Evolutionary conservation across 495 filamentous ascomycete genomes (phyloP).

Genomic region (Lophium mytilinum): DNA sequence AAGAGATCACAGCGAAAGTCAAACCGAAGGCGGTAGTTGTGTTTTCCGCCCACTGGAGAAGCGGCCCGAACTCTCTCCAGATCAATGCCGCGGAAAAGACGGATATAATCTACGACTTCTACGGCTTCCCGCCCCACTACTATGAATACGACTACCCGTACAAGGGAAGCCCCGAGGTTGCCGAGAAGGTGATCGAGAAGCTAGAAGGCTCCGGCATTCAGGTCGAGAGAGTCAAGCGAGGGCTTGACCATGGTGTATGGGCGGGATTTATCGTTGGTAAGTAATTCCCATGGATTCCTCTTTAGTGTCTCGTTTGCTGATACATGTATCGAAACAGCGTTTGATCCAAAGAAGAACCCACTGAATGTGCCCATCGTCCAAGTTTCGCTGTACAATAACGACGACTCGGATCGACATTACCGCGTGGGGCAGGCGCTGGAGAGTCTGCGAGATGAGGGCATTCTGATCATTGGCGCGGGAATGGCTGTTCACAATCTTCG

Average conservation of each 20-base stretch:
- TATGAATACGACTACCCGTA: conserved; percentile 63
- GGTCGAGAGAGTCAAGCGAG: conserved; percentile 54
- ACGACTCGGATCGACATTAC: conserved; percentile 65
- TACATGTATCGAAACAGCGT: conserved; percentile 39
- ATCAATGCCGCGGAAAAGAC: conserved; percentile 64
- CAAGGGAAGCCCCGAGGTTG: conserved; percentile 56
- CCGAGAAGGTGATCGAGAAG: conserved; percentile 53
- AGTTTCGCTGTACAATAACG: conserved; percentile 63
- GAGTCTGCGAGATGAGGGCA: conserved; percentile 58
- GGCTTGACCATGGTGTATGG: conserved; percentile 78
- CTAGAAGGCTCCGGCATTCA: conserved; percentile 55
- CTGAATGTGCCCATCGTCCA: conserved; percentile 73
- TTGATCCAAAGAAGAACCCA: conserved; percentile 64
- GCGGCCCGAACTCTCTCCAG: conserved; percentile 48
- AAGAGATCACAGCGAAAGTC: conserved; percentile 71
- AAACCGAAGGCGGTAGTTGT: conserved; percentile 77
- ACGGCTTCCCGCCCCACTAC: conserved; percentile 63
- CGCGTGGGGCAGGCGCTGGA: conserved; percentile 61
- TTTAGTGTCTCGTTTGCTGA: not conserved
- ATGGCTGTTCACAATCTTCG: conserved; percentile 80
- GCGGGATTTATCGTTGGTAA: conserved; percentile 57
- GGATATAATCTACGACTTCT: conserved; percentile 78
- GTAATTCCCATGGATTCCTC: conserved; percentile 15
- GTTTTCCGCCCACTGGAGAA: conserved; percentile 84
- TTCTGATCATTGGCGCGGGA: conserved; percentile 70